These are phyloP conservation scores for Apiospora rasikravindrae DNA, from an alignment of 2,329 filamentous ascomycete species.

Conservation along the genomic window DNA sequence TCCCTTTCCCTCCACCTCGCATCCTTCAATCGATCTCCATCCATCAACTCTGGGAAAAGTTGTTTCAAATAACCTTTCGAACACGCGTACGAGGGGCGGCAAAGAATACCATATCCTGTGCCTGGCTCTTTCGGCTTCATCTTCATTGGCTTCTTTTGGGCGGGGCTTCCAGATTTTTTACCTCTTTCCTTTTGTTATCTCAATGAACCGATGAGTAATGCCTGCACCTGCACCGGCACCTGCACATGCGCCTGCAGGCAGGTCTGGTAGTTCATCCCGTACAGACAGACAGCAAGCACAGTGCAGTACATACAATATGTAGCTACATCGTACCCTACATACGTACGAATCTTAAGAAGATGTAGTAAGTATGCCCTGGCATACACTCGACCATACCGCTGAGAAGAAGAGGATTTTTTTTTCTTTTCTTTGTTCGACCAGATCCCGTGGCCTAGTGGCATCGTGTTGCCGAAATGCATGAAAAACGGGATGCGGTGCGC, in stretches of 20 bases:
- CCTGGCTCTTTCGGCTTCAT: not conserved
- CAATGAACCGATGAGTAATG: not conserved
- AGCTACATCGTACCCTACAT: not conserved
- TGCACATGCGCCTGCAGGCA: not conserved
- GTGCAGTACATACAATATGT: not conserved
- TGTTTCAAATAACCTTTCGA: not conserved
- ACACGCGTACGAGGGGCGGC: conserved; percentile 4
- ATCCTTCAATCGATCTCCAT: not conserved
- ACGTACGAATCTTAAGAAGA: not conserved
- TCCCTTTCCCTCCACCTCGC: not conserved
- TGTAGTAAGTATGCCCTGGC: too few species aligned
- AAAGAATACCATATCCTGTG: not conserved
- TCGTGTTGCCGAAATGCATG: not conserved
- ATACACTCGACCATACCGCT: not conserved
- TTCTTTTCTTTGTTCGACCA: not conserved
- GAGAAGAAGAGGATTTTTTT: not conserved
- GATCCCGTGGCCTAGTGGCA: conserved; percentile 3
- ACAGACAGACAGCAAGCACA: not conserved
- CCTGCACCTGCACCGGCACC: not conserved
- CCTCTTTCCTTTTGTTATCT: not conserved
- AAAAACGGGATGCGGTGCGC: not conserved
- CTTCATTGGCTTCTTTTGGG: conserved; percentile 6
- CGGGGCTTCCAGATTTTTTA: conserved; percentile 2
- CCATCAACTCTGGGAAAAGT: not conserved
- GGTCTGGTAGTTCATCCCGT: not conserved